phyloP scores from a whole-genome alignment of 2,329 filamentous ascomycete species.

The Polychaeton citri region DNA sequence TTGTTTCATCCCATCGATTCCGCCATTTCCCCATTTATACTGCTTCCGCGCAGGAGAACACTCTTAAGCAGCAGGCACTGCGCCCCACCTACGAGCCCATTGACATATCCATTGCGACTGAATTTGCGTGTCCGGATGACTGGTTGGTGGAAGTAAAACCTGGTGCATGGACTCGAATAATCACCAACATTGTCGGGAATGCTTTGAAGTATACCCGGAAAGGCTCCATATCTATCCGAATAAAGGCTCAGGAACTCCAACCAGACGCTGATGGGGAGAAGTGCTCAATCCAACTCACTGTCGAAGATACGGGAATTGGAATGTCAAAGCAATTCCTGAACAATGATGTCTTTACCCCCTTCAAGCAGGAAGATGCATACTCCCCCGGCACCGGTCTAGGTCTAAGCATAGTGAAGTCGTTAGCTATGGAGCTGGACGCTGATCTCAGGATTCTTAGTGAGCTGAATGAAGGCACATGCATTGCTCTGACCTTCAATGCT shows the following conservation, averaged over 20 bases:
- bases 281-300: slow-evolving; percentile 3
- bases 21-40: background rate
- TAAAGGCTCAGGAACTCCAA: background rate
- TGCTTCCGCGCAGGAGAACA: background rate
- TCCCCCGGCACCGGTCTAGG: slow-evolving; percentile 22
- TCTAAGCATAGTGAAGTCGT: slow-evolving; percentile 20
- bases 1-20: slow-evolving; percentile 6
- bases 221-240: slow-evolving; percentile 1
- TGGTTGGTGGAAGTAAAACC: slow-evolving; percentile 31
- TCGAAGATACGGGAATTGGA: slow-evolving; percentile 21
- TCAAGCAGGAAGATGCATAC: slow-evolving; percentile 21
- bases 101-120: slow-evolving; percentile 4
- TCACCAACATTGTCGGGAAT: slow-evolving; percentile 35
- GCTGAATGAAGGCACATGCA: slow-evolving; percentile 11
- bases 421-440: slow-evolving; percentile 15
- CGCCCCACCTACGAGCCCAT: background rate
- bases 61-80: background rate
- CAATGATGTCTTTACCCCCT: slow-evolving; percentile 19
- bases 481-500: slow-evolving; percentile 4
- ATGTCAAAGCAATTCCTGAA: slow-evolving; percentile 19
- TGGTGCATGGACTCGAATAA: slow-evolving; percentile 30
- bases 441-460: slow-evolving; percentile 16
- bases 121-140: slow-evolving; percentile 5
- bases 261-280: slow-evolving; percentile 3
- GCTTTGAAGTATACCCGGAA: slow-evolving; percentile 31